Base-by-base conservation (phyloP, 345 rosid genomes). In the Hibiscus syriacus region DNA sequence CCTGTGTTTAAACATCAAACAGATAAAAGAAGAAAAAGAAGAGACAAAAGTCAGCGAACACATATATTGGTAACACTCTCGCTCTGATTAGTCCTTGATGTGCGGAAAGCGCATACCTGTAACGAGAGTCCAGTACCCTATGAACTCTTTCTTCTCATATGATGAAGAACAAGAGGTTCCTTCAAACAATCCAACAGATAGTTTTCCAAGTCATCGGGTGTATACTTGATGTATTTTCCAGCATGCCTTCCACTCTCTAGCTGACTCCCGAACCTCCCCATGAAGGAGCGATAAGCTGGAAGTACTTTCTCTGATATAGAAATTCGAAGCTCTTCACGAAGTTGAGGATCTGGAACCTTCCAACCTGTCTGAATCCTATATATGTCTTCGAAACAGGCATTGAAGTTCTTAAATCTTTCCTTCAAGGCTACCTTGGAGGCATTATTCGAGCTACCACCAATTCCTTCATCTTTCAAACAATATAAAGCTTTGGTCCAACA, bases 341-440 rank as follows among this genome's bases (percentile, higher is more conserved):
- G 97, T 70, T 91, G 99, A 72, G 91, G 80, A 76, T 94, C 95
- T 0, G 96, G 93, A 54, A 94, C 99, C 73, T 78, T 94, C 99
- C 99, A 94, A 64, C 87, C 86, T 3, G 99, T 90, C 78, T 94
- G 98, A 74, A 89, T 67, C 75, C 92, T 80, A 73, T 90, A 91
- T 16, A 87, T 75, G 60, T 94, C 99, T 76, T 94, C 99, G 56
- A 94, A 91, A 75, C 92, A 50, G 8, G 55, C 55, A 50, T 50
- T 50, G 55, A 50, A 50, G 55, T 12, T 50, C 55, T 85, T 94
- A 78, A 91, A 94, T 72, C 89, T 82, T 62, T 91, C 97, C 78
- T 94, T 94, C 75, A 89, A 80, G 2, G 90, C 87, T 73, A 86
- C 76, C 77, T 84, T 91, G n/a, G 90, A 82, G 59, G 92, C 87